phyloP scores from a whole-genome alignment of 1,139 yeast species.

The Spathaspora sp. region DNA sequence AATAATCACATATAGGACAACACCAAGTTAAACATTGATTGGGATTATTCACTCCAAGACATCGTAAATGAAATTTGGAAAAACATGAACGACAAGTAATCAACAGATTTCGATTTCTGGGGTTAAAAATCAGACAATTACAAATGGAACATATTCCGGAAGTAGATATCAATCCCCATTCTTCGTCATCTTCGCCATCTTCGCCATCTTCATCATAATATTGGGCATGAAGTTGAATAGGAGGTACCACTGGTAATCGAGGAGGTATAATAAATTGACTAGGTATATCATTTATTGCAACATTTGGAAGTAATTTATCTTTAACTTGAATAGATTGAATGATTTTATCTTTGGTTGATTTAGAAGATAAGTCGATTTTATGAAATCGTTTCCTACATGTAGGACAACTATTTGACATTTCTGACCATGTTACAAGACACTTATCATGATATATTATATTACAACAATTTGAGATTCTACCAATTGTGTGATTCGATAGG shows the following conservation, averaged over 20 bases:
- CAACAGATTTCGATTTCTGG: conserved; percentile 16
- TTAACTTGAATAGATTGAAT: conserved; percentile 17
- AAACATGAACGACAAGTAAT: conserved; percentile 35
- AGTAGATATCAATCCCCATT: conserved; percentile 2
- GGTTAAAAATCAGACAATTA: conserved; percentile 15
- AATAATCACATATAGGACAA: conserved; percentile 45
- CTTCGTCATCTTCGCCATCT: not conserved
- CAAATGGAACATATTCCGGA: conserved; percentile 35
- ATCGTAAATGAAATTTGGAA: conserved; percentile 34
- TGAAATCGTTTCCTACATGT: conserved; percentile 45
- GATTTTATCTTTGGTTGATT: conserved; percentile 14
- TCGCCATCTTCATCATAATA: conserved; percentile 4
- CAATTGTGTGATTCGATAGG: conserved; percentile 21
- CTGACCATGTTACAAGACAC: conserved; percentile 50
- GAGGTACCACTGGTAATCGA: conserved; percentile 2
- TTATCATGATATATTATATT: conserved; percentile 44
- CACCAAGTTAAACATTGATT: conserved; percentile 29
- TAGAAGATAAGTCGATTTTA: conserved; percentile 23
- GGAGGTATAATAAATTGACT: conserved; percentile 29
- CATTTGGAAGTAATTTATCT: conserved; percentile 34
- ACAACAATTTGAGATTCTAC: conserved; percentile 35
- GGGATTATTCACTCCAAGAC: conserved; percentile 21
- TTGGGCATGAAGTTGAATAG: not conserved
- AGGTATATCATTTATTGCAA: conserved; percentile 43
- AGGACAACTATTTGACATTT: conserved; percentile 52